Percentiles rank a stretch among this genome's conserved stretches.
These are phyloP conservation scores for Fusarium sp. DNA, from an alignment of 2,329 filamentous ascomycete genomes.

Conservation along the genomic window DNA sequence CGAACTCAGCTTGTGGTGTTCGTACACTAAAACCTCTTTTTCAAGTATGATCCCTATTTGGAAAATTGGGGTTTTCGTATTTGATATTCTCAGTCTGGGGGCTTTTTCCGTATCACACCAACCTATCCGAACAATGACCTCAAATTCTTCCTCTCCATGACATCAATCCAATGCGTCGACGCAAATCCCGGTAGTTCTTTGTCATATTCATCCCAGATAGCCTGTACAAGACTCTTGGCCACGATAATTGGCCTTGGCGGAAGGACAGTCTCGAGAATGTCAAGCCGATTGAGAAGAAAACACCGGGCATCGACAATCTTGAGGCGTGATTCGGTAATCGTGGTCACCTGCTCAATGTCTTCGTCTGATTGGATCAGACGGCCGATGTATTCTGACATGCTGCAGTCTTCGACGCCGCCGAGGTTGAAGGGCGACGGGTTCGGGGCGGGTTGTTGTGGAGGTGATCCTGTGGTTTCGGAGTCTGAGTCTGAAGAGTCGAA, in stretches of 20 bases:
- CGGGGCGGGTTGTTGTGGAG: neutral
- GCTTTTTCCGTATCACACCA: neutral
- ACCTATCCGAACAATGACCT: conserved; percentile 36
- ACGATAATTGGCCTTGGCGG: conserved; percentile 28
- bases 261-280: conserved; percentile 19
- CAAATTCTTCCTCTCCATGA: conserved; percentile 39
- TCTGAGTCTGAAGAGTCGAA: neutral
- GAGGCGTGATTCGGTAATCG: conserved; percentile 3
- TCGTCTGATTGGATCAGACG: conserved; percentile 28
- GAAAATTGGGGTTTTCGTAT: neutral
- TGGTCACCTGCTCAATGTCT: conserved; percentile 15
- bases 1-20: too few relatives aligned
- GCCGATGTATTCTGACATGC: conserved; percentile 25
- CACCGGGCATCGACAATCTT: conserved; percentile 22
- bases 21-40: neutral
- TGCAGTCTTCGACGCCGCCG: conserved; percentile 16
- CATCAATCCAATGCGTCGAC: conserved; percentile 36
- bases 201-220: conserved; percentile 38
- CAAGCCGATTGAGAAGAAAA: conserved; percentile 15
- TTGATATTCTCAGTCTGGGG: neutral
- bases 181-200: conserved; percentile 1
- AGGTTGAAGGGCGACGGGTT: neutral
- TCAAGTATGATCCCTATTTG: neutral
- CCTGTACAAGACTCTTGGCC: conserved; percentile 25
- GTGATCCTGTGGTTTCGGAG: neutral